Conservation (phyloP, 129 eudicot species). For the Ambrosia artemisiifolia region DNA sequence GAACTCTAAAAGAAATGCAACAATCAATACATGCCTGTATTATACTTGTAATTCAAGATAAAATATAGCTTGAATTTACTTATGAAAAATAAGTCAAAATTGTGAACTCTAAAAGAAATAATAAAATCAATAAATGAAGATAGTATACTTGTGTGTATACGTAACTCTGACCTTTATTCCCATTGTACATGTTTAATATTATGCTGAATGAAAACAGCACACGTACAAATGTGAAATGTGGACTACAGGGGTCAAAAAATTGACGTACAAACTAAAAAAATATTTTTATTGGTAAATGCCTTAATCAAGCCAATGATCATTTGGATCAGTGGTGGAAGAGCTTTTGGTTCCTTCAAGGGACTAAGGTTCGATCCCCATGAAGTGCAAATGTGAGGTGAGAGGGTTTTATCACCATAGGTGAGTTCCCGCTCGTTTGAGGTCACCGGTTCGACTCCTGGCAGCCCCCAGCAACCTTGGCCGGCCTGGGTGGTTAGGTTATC, state of each 20-base stretch:
- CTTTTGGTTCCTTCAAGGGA: too few species aligned
- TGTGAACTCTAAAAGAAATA: not conserved
- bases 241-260: slow-evolving; percentile 9
- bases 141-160: not conserved
- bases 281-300: not conserved
- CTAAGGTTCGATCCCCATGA: too few species aligned
- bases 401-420: too few species aligned
- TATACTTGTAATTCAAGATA: not conserved
- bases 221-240: slow-evolving; percentile 9
- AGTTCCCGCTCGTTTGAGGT: too few species aligned
- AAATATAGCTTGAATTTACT: not conserved
- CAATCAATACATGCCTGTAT: not conserved
- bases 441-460: too few species aligned
- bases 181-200: slow-evolving; percentile 12
- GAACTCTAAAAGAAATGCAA: not conserved
- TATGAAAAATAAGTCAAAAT: too few species aligned
- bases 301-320: slow-evolving; percentile 28
- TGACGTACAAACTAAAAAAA: slow-evolving; percentile 34
- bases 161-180: slow-evolving; percentile 1
- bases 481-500: too few species aligned
- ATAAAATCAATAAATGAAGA: not conserved
- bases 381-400: too few species aligned
- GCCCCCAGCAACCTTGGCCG: too few species aligned
- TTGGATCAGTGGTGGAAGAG: too few species aligned
- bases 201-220: not conserved